Percentiles rank a stretch among this genome's conserved stretches.
These are phyloP conservation scores for Solanum pimpinellifolium DNA, from an alignment of 257 asterid genomes.

Conservation along the genomic window DNA sequence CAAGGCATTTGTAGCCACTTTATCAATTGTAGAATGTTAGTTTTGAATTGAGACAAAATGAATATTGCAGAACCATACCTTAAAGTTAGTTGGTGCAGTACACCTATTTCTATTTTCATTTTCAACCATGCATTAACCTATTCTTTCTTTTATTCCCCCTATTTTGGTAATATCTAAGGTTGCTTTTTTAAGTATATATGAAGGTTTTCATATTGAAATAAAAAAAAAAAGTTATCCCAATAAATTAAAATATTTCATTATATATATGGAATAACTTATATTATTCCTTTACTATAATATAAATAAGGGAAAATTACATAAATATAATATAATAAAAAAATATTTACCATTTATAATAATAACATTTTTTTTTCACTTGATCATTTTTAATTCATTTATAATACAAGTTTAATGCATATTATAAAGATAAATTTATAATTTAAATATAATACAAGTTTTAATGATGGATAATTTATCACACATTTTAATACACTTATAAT, in stretches of 20 bases:
- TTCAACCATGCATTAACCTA: neutral
- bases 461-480: no score
- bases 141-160: neutral
- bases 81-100: neutral
- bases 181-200: neutral
- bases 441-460: no score
- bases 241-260: no score
- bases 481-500: no score
- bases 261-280: neutral
- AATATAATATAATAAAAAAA: no score
- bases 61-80: neutral
- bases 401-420: no score
- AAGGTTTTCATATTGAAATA: neutral
- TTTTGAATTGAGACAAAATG: neutral
- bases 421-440: no score
- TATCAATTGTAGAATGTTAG: neutral
- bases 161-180: neutral
- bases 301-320: no score
- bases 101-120: neutral
- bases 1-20: neutral
- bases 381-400: no score
- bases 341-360: no score
- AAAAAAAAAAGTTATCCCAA: neutral
- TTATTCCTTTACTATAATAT: no score
- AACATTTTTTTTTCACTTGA: no score